phyloP scores from a whole-genome alignment of 768 basidiomycete genomes.

The Krasilnikovozyma curviuscula region DNA sequence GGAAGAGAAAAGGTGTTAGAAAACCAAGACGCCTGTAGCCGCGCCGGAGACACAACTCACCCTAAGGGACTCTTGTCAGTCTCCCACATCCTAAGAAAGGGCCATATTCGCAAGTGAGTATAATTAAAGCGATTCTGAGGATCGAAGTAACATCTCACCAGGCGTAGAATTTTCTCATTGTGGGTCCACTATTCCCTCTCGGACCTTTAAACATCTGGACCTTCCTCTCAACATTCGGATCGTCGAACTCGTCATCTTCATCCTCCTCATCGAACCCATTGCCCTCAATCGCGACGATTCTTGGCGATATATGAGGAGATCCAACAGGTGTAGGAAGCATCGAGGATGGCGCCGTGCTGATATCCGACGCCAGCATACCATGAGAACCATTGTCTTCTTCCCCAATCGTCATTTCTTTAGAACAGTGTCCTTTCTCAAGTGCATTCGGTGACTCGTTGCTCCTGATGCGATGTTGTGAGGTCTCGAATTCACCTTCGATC shows the following conservation, averaged over 20 bases:
- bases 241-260: background rate
- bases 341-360: background rate
- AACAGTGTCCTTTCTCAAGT: too few species aligned
- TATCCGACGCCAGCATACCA: background rate
- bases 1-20: too few species aligned
- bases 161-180: background rate
- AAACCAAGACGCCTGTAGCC: background rate
- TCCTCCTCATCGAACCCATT: background rate
- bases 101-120: too few species aligned
- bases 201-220: constrained; percentile 9
- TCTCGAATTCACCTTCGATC: background rate
- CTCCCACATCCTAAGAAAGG: too few species aligned
- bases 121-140: too few species aligned
- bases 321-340: too few species aligned
- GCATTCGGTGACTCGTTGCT: too few species aligned
- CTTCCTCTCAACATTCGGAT: background rate
- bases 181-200: background rate
- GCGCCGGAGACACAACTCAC: too few species aligned
- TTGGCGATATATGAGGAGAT: too few species aligned
- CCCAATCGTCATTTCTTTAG: background rate
- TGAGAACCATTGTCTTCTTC: background rate
- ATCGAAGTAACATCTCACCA: constrained; percentile 2
- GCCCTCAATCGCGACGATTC: background rate
- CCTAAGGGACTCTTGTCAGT: too few species aligned
- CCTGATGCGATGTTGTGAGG: too few species aligned